These are phyloP conservation scores for Macrotyloma uniflorum DNA, from an alignment of 306 rosid species.

Conservation along the genomic window DNA sequence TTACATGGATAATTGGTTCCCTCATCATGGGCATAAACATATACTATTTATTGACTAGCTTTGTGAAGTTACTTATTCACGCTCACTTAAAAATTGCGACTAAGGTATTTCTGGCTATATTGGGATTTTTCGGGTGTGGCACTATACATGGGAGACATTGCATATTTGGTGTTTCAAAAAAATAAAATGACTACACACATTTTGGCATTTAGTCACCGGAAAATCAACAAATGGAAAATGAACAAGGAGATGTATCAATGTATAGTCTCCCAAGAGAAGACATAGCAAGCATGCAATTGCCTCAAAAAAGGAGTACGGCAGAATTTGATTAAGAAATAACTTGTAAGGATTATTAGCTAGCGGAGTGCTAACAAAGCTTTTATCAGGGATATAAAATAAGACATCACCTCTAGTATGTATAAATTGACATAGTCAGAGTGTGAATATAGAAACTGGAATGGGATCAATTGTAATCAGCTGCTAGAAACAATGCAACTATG, in stretches of 20 bases:
- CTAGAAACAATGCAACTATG: neutral
- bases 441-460: no score
- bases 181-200: constrained; percentile 51
- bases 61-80: constrained; percentile 65
- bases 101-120: constrained; percentile 60
- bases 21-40: constrained; percentile 74
- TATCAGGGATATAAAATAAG: neutral
- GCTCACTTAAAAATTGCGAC: constrained; percentile 42
- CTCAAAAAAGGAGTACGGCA: constrained; percentile 49
- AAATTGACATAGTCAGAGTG: no score
- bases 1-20: constrained; percentile 67
- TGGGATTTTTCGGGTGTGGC: constrained; percentile 70
- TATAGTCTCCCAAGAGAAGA: constrained; percentile 60
- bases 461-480: neutral
- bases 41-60: constrained; percentile 60
- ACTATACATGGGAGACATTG: constrained; percentile 67
- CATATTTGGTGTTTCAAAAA: constrained; percentile 62
- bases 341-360: neutral
- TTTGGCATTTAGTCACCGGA: constrained; percentile 53
- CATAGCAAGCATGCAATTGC: constrained; percentile 78
- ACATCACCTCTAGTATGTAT: no score
- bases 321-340: constrained; percentile 45
- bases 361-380: constrained; percentile 2
- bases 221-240: constrained; percentile 41
- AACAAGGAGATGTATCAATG: constrained; percentile 43